Evolutionary conservation across 805 yeast species (phyloP), one percentile per base, ranked within the genome.

Genomic region (Sugiyamaella floridensis): DNA sequence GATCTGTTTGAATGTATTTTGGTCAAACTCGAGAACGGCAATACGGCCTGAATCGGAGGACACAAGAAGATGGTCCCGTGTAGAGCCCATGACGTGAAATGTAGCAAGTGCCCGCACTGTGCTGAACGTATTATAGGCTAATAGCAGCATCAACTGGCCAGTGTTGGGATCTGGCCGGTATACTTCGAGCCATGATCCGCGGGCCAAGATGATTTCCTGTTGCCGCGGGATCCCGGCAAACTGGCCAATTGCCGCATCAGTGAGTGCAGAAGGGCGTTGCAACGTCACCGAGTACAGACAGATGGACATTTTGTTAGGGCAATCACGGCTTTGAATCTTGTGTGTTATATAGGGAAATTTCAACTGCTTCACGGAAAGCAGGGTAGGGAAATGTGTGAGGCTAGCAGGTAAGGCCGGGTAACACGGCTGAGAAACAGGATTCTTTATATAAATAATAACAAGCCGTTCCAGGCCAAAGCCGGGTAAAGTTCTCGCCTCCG

Each of bases 41-140:
- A 89, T 56, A 54, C 80, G 80, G 0, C 97, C 97, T 1, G 95
- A 78, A 62, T 90, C 97, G 0, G 93, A 81, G 0, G 92, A 78
- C 2, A 88, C 63, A 6, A 83, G 76, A n/a, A 90, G 55, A 26
- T 71, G 71, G 57, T 88, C 93, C 50, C 71, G 73, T 0, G 72
- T 64, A 0, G 80, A 63, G 0, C 85, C 88, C 0, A 79, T 72
- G 10, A 77, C 64, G 18, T 80, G 75, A 51, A 88, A 68, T 20
- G 77, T 71, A 5, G 71, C 71, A 10, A 87, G 68, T 2, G 71
- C 56, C 45, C 89, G 73, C 2, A 90, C 70, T 5, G 78, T 73
- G 1, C 85, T 83, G 66, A 84, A 84, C 0, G 79, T 60, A 32
- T 80, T 75, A 41, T 79, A 79, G 1, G 66, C 59, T 11, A 70